A percentile compares a stretch with the other conserved stretches of the same genome.
Evolutionary conservation across 805 yeast genomes (phyloP).

Genomic region (Teunomyces atbi): DNA sequence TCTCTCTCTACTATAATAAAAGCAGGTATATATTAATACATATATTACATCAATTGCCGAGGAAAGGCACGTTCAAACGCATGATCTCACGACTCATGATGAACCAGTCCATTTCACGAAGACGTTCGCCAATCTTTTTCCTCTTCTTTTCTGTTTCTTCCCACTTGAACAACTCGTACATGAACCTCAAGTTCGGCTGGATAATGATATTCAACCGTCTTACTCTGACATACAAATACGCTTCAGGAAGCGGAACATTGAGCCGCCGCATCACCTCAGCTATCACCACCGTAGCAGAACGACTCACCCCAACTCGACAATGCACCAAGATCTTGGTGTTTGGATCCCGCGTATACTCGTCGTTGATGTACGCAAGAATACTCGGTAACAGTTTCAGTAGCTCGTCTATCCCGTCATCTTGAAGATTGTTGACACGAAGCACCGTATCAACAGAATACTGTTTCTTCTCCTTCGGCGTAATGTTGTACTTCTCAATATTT

Average conservation of each 20-base stretch:
- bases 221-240: conserved; percentile 86
- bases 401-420: conserved; percentile 90
- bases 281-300: conserved; percentile 93
- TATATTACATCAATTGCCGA: conserved; percentile 22
- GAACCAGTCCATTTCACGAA: conserved; percentile 84
- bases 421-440: conserved; percentile 67
- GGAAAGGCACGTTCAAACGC: conserved; percentile 68
- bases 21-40: not conserved
- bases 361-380: conserved; percentile 66
- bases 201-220: conserved; percentile 87
- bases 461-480: conserved; percentile 17
- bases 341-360: conserved; percentile 18
- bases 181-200: conserved; percentile 88
- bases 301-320: conserved; percentile 92
- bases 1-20: not conserved
- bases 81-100: conserved; percentile 81
- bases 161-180: conserved; percentile 81
- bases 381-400: conserved; percentile 59
- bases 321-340: conserved; percentile 59
- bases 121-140: conserved; percentile 8
- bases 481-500: conserved; percentile 29
- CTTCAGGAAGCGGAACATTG: conserved; percentile 64
- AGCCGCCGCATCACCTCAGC: conserved; percentile 89
- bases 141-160: conserved; percentile 27
- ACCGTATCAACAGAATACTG: conserved; percentile 40